Evolutionary conservation across 768 basidiomycete species (phyloP), one percentile per base, ranked within the genome.

Genomic region (Suillus placidus): DNA sequence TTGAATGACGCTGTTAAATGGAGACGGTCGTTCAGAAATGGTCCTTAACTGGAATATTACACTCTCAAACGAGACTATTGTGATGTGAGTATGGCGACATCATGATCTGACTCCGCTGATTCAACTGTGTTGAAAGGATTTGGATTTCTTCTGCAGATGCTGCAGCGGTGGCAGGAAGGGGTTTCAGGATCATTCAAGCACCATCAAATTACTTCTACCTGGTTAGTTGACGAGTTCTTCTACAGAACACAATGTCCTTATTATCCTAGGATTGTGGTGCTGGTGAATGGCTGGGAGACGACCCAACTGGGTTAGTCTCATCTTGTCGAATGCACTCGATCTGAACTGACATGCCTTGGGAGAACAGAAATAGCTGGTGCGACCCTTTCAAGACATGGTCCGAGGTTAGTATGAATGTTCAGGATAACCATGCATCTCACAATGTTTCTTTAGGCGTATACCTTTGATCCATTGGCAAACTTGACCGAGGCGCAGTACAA

Each of bases 311-410:
- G 81, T 83, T 71, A 60, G 79, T 70, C 51, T 20, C 26, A 38
- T 34, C 37, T 60, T 40, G 8, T 35, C 20, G 10, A 49, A 49
- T 23, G 13, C 16, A 35, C 14, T 43, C 9, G 4, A n/a, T 12
- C 35, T 54, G 45, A 32, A 60, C 66, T 52, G 68, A 55, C 47
- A 12, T 35, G 16, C 45, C 37, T 35, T 26, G 5, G 57, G 57
- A 40, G 8, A 58, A 67, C 49, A 83, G 85, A 6, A 86, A 86
- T 66, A 87, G 86, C 70, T 92, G 90, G 88, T 91, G 89, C 71
- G 88, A 89, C 70, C 89, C 90, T 0, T 92, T 88, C 85, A 92
- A 92, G 76, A 87, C 87, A 7, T 94, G 92, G 92, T 87, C 90
- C 71, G 84, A 86, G 77, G 89, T 90, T 63, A 71, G 65, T 64